Evolutionary conservation across 305 asterid genomes (phyloP).

Genomic region (Fraxinus dipetala): DNA sequence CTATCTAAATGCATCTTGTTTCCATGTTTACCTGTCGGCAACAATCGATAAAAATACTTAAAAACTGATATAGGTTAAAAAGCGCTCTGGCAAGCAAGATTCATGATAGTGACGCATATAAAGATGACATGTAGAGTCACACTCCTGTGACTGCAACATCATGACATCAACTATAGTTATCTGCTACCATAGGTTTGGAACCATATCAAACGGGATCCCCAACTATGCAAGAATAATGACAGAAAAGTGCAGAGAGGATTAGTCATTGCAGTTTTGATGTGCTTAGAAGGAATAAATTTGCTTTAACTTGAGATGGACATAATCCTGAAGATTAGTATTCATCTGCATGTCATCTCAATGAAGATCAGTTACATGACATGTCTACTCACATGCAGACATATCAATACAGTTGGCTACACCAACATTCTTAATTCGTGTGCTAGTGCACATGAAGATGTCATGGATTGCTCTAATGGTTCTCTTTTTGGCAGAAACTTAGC

Average conservation of each 20-base stretch:
- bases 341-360: not conserved
- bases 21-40: constrained; percentile 75
- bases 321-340: not conserved
- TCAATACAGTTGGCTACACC: not conserved
- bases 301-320: not conserved
- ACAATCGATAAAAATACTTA: constrained; percentile 17
- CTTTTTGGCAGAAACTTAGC: not conserved
- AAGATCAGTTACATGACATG: not conserved
- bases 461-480: not conserved
- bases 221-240: not conserved
- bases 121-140: not conserved
- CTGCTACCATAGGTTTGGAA: not conserved
- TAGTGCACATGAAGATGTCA: not conserved
- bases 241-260: not conserved
- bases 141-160: not conserved
- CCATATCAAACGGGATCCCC: not conserved
- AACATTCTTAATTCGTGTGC: not conserved
- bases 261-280: constrained; percentile 6
- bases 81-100: not conserved
- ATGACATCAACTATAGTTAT: not conserved
- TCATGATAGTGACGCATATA: not conserved
- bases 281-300: not conserved
- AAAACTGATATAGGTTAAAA: not conserved
- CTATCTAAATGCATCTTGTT: constrained; percentile 64
- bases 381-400: not conserved